These are phyloP conservation scores for Coemansia sp. DNA, from an alignment of 192 early-diverging fungal genomes.

Conservation along the genomic window DNA sequence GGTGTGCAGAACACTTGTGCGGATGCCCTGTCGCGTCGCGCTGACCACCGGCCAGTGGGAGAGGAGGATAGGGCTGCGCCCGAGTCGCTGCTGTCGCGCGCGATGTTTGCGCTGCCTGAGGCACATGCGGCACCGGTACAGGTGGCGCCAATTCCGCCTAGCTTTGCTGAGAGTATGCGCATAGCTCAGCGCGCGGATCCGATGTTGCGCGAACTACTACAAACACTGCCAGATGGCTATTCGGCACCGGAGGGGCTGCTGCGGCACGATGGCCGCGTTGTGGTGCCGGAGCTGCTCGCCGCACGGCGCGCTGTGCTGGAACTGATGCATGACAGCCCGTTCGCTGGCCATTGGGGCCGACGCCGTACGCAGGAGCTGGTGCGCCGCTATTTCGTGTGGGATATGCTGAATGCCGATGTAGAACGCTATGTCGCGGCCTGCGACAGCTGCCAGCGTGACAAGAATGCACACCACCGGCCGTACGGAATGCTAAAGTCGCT, in stretches of 20 bases:
- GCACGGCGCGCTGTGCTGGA: background rate
- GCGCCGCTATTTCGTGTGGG: background rate
- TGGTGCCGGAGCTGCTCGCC: background rate
- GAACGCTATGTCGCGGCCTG: background rate
- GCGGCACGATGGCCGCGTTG: background rate
- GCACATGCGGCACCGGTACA: background rate
- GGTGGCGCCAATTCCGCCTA: background rate
- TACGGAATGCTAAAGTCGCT: conserved; percentile 6
- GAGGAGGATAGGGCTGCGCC: background rate
- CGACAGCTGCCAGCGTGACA: background rate
- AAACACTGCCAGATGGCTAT: background rate
- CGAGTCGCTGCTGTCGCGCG: background rate
- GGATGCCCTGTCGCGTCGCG: background rate
- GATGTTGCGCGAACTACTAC: background rate
- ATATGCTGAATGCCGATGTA: background rate
- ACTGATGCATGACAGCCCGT: background rate
- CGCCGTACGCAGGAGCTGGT: background rate
- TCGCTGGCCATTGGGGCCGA: background rate
- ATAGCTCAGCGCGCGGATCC: background rate
- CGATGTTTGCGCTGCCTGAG: background rate
- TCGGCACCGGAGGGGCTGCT: background rate
- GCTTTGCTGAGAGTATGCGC: background rate
- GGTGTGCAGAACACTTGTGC: background rate
- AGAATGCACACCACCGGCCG: background rate
- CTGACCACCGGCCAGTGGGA: background rate